Evolutionary conservation across 1,284 basidiomycete species (phyloP), one percentile per base, ranked within the genome.

Genomic region (Meira nashicola): DNA sequence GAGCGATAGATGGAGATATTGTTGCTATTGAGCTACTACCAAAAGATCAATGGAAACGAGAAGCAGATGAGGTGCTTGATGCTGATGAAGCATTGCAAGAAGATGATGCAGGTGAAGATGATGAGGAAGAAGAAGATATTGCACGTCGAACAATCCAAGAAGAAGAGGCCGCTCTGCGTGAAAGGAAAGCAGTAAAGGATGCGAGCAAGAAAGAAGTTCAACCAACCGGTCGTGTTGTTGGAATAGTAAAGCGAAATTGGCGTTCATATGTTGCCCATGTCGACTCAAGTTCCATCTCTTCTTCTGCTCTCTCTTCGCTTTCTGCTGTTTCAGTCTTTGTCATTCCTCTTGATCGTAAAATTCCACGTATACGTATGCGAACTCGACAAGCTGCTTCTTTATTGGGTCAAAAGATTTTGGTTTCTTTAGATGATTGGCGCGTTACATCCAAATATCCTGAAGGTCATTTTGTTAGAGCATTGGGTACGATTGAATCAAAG

Each of bases 201-300:
- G 65, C 78, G 79, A 33, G 28, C 28, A 38, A 76, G 75, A 3
- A 76, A 71, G 74, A 76, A 39, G 68, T 76, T 1, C 74, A 73
- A 64, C 94, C 94, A 0, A 98, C 94, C 0, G 94, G 94, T 9
- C 85, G 86, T 14, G 84, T 98, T 2, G 89, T 97, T 12, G 94
- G 94, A 14, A 83, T 98, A 58, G 86, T 93, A 66, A 94, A 94
- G 79, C 86, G 95, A 17, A 95, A 95, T 74, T 98, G 94, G 94
- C 82, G 93, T 1, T 75, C 66, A 1, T 95, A 93, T 74, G 94
- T 99, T 44, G 96, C 92, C 78, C 94, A 97, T 79, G 87, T 98
- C 59, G 95, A 97, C 79, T 85, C 86, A 66, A 85, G 88, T 0
- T 92, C 93, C 1, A 83, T 97, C 48, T 87, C 89, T 1, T 62